These are phyloP conservation scores for Corylus heterophylla DNA, from an alignment of 306 rosid species.

Conservation along the genomic window DNA sequence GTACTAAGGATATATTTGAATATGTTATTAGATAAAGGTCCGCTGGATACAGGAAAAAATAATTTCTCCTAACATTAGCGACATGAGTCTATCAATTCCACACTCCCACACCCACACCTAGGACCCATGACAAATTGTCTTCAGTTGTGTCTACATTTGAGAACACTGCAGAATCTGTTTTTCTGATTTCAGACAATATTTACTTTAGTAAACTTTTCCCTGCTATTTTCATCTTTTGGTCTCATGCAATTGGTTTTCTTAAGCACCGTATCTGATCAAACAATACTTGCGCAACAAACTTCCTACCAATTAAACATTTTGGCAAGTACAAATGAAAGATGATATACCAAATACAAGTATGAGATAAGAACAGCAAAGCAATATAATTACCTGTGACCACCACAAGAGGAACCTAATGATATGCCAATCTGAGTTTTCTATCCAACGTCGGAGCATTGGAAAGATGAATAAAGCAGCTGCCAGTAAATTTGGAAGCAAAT, in stretches of 20 bases:
- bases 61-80: background rate
- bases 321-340: conserved; percentile 16
- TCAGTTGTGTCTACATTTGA: background rate
- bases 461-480: conserved; percentile 71
- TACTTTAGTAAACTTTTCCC: conserved; percentile 1
- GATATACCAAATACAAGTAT: background rate
- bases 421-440: conserved; percentile 98
- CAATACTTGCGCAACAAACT: conserved; percentile 6
- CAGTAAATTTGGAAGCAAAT: conserved; percentile 81
- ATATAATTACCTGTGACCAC: conserved; percentile 91
- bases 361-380: conserved; percentile 16
- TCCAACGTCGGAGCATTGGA: conserved; percentile 98
- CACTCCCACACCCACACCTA: background rate
- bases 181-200: background rate
- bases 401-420: conserved; percentile 81
- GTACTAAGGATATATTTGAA: background rate
- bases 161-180: conserved; percentile 14
- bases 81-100: background rate
- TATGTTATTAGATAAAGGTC: background rate
- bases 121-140: background rate
- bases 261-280: conserved; percentile 11
- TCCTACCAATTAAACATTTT: conserved; percentile 7
- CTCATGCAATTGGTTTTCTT: conserved; percentile 11
- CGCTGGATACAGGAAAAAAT: background rate
- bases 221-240: conserved; percentile 13